These are phyloP conservation scores for Fragaria vesca DNA, from an alignment of 306 rosid species.

Conservation along the genomic window DNA sequence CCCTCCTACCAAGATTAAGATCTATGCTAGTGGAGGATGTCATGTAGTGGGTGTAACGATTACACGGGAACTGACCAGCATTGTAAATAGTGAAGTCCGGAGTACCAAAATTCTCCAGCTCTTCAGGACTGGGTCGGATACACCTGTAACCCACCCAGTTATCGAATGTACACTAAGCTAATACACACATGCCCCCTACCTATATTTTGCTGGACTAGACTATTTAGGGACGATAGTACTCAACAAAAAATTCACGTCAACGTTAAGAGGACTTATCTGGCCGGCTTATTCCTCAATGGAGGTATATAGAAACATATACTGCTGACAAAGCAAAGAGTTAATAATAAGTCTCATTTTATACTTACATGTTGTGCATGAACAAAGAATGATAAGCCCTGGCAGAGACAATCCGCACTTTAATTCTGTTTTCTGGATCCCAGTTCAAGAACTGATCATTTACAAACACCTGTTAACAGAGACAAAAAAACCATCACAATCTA, in stretches of 20 bases:
- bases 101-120: slow-evolving; percentile 83
- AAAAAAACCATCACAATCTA: background rate
- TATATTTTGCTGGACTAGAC: slow-evolving; percentile 10
- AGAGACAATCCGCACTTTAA: slow-evolving; percentile 82
- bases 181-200: slow-evolving; percentile 15
- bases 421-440: slow-evolving; percentile 76
- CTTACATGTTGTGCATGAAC: slow-evolving; percentile 97
- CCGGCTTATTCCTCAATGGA: slow-evolving; percentile 20
- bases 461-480: slow-evolving; percentile 51
- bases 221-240: slow-evolving; percentile 20
- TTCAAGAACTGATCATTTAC: slow-evolving; percentile 86
- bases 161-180: slow-evolving; percentile 56
- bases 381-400: slow-evolving; percentile 93
- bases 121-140: slow-evolving; percentile 84
- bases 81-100: slow-evolving; percentile 97
- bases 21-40: slow-evolving; percentile 93
- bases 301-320: slow-evolving; percentile 20
- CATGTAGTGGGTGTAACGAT: slow-evolving; percentile 91
- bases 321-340: slow-evolving; percentile 4
- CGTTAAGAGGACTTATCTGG: slow-evolving; percentile 44
- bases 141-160: slow-evolving; percentile 87
- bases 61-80: slow-evolving; percentile 91
- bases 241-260: slow-evolving; percentile 11
- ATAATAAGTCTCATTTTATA: background rate
- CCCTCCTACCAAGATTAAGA: slow-evolving; percentile 72